Evolutionary conservation across 148 eudicot genomes (phyloP), one percentile per base, ranked within the genome.

Genomic region (Arctostaphylos glauca): DNA sequence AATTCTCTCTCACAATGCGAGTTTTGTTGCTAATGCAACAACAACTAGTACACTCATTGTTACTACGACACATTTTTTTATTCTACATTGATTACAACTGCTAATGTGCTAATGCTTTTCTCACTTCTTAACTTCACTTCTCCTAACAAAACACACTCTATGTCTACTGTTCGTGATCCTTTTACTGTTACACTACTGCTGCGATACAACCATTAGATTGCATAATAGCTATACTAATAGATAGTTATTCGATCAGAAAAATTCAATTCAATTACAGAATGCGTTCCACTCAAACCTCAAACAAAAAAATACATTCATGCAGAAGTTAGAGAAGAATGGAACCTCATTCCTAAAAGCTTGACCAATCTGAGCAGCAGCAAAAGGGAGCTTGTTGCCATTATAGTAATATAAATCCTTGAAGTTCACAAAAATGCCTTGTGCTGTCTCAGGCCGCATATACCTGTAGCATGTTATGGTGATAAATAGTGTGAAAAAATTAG

Each of bases 281-380:
- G 15, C 31, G 31, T 15, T 68, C 25, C 25, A 70, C 77, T 44
- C 10, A 46, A 56, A 6, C 15, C 43, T 71, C 41, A 78, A 23
- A 23, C 21, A 49, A 43, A 18, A 19, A 31, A 77, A n/a, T 9
- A 21, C 31, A 59, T 14, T 47, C 23, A 73, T 47, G 73, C 41
- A 66, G 67, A 18, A 78, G 60, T 74, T 75, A 48, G 41, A 86
- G 21, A 68, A 54, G 82, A 25, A 44, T 70, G 19, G 48, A 43
- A 94, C 98, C 97, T 96, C 99, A 84, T 96, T 96, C 62, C 98
- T 90, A 82, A 96, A 96, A 82, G 98, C 98, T 89, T 94, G 98
- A 79, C 98, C 99, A 86, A 94, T 92, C 85, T 96, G 99, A 81
- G 98, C 99, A 82, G 98, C 98, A 85, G 97, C 98, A 90, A 94